Base-by-base conservation (phyloP, 306 rosid genomes). In the Fagus sylvatica region DNA sequence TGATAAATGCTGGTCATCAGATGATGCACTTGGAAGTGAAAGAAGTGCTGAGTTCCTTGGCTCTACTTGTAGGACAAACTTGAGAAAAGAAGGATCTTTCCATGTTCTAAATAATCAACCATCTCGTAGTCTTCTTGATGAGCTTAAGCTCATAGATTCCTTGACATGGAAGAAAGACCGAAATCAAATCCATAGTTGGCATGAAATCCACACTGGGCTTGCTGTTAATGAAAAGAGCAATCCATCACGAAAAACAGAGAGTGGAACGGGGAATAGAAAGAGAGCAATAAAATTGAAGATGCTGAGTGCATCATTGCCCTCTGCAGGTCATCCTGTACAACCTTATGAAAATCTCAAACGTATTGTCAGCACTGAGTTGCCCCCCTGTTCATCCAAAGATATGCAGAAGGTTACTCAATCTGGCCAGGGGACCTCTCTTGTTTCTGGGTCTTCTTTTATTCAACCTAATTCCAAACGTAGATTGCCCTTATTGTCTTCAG, bases 141-240 rank as follows among this genome's bases (percentile, higher is more conserved):
- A 88, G 68, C 89, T 83, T 78, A 88, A 88, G 77, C 84, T 85
- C 51, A 73, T 88, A 57, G 84, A 90, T 82, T 87, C 91, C 66
- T 83, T 84, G 62, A 82, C 87, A 77, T 85, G 96, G 90, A 84
- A 80, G 83, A 85, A 84, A 64, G 68, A 86, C 60, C 66, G 9
- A 74, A 81, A 80, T 78, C 85, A 78, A 79, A 78, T 68, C 66
- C 75, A 79, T 59, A 40, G 19, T 53, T 53, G 77, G 71, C 77
- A 79, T 77, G 84, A 76, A 79, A 77, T 61, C 71, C 79, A 79
- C 40, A 32, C 28, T 41, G 61, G 78, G 72, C 76, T 59, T 54
- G 33, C 82, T 67, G 51, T 72, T 79, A 41, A 75, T 54, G 72
- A 73, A 59, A 76, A 75, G 53, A 62, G 82, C 36, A 66, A 34